Conservation (phyloP, 345 rosid species). For the Aquilaria yunnanensis region DNA sequence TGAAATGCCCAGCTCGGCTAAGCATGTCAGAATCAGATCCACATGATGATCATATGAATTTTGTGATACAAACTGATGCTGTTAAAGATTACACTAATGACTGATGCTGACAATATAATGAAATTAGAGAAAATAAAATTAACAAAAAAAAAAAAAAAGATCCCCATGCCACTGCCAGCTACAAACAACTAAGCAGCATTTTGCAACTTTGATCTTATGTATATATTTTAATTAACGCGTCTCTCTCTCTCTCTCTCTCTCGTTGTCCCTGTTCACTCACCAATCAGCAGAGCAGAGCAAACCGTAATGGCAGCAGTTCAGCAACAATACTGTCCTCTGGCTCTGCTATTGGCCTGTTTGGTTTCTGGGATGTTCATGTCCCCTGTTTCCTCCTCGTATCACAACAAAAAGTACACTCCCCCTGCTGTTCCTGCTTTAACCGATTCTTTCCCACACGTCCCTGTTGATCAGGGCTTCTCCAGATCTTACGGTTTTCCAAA, state of each 20-base stretch:
- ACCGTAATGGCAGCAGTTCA: slow-evolving; percentile 23
- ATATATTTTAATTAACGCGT: slow-evolving; percentile 9
- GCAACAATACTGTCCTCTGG: slow-evolving; percentile 3
- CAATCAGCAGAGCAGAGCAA: not conserved
- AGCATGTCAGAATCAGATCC: slow-evolving; percentile 16
- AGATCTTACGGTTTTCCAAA: slow-evolving; percentile 51
- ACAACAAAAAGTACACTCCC: slow-evolving; percentile 39
- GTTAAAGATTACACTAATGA: too few relatives aligned
- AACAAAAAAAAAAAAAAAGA: too few relatives aligned
- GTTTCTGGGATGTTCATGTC: slow-evolving; percentile 24
- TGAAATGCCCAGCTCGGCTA: too few relatives aligned
- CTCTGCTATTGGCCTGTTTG: slow-evolving; percentile 22
- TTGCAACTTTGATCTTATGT: not conserved
- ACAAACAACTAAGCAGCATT: slow-evolving; percentile 31
- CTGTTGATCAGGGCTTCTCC: slow-evolving; percentile 38
- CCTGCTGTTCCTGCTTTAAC: slow-evolving; percentile 62
- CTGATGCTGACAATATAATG: not conserved
- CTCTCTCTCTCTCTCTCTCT: slow-evolving; percentile 3
- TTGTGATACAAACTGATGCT: slow-evolving; percentile 11
- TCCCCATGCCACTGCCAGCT: slow-evolving; percentile 26
- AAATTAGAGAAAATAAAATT: slow-evolving; percentile 5
- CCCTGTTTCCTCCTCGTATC: slow-evolving; percentile 38
- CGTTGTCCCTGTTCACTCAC: slow-evolving; percentile 1
- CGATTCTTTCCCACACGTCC: slow-evolving; percentile 45
- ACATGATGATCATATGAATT: slow-evolving; percentile 12